Percentiles rank a stretch among this genome's conserved stretches.
These are phyloP conservation scores for Xylaria arbuscula DNA, from an alignment of 2,329 filamentous ascomycete genomes.

Conservation along the genomic window DNA sequence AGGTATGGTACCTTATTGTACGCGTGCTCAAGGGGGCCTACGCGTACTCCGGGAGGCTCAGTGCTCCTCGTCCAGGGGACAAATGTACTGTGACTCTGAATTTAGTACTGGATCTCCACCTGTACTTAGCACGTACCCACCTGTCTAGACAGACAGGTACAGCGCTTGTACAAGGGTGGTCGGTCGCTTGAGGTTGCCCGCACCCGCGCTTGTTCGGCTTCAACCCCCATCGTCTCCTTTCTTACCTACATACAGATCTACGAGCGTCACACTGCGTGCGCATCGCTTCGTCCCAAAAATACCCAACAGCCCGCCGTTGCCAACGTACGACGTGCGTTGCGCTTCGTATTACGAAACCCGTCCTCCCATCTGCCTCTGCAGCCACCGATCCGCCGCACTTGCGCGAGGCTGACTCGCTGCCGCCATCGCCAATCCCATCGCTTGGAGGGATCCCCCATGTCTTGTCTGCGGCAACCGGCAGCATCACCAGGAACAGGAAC, in stretches of 20 bases:
- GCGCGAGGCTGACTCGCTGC: slow-evolving; percentile 40
- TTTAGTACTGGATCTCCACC: slow-evolving; percentile 28
- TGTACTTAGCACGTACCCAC: slow-evolving; percentile 17
- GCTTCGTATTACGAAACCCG: slow-evolving; percentile 33
- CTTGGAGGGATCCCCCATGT: slow-evolving; percentile 45
- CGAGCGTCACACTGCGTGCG: slow-evolving; percentile 40
- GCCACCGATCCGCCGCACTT: slow-evolving; percentile 38
- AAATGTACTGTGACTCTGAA: slow-evolving; percentile 20
- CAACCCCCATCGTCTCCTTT: slow-evolving; percentile 39
- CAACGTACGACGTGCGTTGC: slow-evolving; percentile 25
- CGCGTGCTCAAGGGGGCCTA: neutral
- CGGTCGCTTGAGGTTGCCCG: slow-evolving; percentile 31
- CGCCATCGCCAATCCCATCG: slow-evolving; percentile 43
- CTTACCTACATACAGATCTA: slow-evolving; percentile 36
- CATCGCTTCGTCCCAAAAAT: slow-evolving; percentile 39
- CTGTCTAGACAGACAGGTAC: slow-evolving; percentile 14
- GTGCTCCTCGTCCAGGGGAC: slow-evolving; percentile 6
- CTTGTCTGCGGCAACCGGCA: slow-evolving; percentile 42
- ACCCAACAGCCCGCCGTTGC: slow-evolving; percentile 24
- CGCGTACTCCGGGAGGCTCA: slow-evolving; percentile 13
- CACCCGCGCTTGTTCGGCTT: slow-evolving; percentile 35
- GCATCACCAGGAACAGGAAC: slow-evolving; percentile 38
- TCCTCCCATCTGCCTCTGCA: slow-evolving; percentile 33
- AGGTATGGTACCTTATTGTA: neutral
- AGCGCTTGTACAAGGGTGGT: slow-evolving; percentile 22